Base-by-base conservation (phyloP, 202 grass and related monocot species). In the Alloteropsis angusta region DNA sequence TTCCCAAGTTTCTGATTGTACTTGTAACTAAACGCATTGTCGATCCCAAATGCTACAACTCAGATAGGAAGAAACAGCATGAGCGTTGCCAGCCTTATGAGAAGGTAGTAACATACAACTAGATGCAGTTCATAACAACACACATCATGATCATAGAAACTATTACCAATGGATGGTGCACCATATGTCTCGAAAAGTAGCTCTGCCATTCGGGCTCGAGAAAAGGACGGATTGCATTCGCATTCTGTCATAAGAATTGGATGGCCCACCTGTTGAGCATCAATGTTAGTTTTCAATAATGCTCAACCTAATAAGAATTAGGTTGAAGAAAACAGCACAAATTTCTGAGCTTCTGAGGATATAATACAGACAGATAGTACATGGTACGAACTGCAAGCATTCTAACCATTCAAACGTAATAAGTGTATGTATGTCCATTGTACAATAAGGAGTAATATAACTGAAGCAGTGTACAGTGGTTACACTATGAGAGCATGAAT, bases 181-280 rank as follows among this genome's bases (percentile, higher is more conserved):
- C 78, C 84, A 78, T 98, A 98, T 65, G 95, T 95, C 92, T 98
- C 92, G 5, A 95, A 98, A 63, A 98, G 89, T 78, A 98, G 92
- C 84, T 98, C 95, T 81, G 95, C 88, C 95, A 98, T 98, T 83
- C 89, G 89, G 86, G 83, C 87, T 65, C 92, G 85, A 84, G 95
- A 95, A 83, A 85, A 95, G 52, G 91, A 82, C 8, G 95, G 95
- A 70, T 98, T 98, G 71, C 92, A 95, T 80, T 90, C 91, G 72
- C 95, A 95, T 80, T 98, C 95, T 56, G 95, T 98, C 92, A 98
- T 95, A 50, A 98, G 83, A 87, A 98, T 95, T 78, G 95, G 95
- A 90, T 98, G 95, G 74, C 84, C 82, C 68, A 97, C 91, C 89
- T 97, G 86, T 76, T 16, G 70, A 85, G 59, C 6, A 73, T 84